Conservation (phyloP, 2,329 filamentous ascomycete genomes). For the Stagonosporopsis cucurbitacearum region DNA sequence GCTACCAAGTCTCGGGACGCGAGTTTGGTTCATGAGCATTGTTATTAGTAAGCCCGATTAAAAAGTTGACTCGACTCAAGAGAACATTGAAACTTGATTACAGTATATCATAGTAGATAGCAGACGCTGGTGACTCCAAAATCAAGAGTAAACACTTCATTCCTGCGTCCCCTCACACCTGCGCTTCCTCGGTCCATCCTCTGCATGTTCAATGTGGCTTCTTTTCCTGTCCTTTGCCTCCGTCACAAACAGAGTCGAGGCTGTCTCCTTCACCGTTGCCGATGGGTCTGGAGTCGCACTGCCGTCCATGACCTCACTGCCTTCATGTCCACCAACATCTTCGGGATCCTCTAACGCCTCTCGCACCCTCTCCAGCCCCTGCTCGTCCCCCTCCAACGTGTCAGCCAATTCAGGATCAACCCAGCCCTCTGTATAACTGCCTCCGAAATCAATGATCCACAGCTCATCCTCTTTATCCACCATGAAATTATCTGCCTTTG, state of each 20-base stretch:
- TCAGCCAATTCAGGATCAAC: slow-evolving; percentile 48
- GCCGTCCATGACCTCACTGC: not conserved
- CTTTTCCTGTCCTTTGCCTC: slow-evolving; percentile 2
- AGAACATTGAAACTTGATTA: too few relatives aligned
- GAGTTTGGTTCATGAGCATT: not conserved
- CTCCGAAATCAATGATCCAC: slow-evolving; percentile 53
- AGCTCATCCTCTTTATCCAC: slow-evolving; percentile 47
- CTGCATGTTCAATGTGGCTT: not conserved
- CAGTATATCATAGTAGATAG: too few relatives aligned
- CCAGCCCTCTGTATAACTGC: slow-evolving; percentile 52
- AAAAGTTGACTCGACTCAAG: too few relatives aligned
- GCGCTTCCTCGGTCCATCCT: not conserved
- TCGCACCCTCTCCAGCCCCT: slow-evolving; percentile 33
- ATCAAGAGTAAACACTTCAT: not conserved
- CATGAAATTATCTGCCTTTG: slow-evolving; percentile 47
- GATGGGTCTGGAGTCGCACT: slow-evolving; percentile 5
- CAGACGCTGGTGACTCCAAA: too few relatives aligned
- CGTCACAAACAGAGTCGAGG: slow-evolving; percentile 17
- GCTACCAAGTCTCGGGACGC: not conserved
- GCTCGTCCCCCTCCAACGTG: slow-evolving; percentile 49
- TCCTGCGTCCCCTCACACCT: not conserved
- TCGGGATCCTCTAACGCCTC: slow-evolving; percentile 22
- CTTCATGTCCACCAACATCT: not conserved
- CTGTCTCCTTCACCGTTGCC: slow-evolving; percentile 5
- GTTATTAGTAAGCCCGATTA: too few relatives aligned